Base-by-base conservation (phyloP, 2,329 filamentous ascomycete genomes). In the Talaromyces sp. region DNA sequence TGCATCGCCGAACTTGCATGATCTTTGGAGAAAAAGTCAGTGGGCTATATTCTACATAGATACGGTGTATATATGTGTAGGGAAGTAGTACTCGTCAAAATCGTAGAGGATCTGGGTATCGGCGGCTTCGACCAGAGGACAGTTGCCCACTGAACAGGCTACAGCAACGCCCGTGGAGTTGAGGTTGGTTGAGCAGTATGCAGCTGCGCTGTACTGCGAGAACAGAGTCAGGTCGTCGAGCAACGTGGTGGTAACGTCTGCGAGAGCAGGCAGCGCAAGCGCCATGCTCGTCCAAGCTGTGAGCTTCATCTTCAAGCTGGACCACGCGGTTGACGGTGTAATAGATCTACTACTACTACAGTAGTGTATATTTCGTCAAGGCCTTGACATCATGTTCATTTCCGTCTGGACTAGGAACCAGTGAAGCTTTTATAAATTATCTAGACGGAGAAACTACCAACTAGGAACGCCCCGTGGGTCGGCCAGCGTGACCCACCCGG, bases 141-240 rank as follows among this genome's bases (percentile, higher is more conserved):
- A 85, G 64, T 80, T 82, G 1, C 75, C 79, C 7, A 73, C 69
- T 0, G 72, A 65, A 64, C 83, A 85, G 7, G 73, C 75, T 52
- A 84, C 52, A 16, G 58, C 51, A 57, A 76, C 77, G 8, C 76
- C 76, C 47, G 75, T 75, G 18, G 76, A 75, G 60, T 81, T 71
- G 70, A 81, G 77, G 69, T 85, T 84, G 51, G 65, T 69, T 2
- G 76, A 68, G 68, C 83, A 85, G 70, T 85, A 85, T 33, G 82
- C 75, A 3, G 83, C 83, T 1, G 81, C 82, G 3, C 81, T 76
- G 68, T 82, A 85, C 63, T 85, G 78, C 42, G 79, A 77, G 68
- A 81, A 83, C 64, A 83, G 72, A 3, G 73, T 70, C 12, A 84
- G 71, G 52, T 79, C 72, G n/a, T 73, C 67, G 44, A 82, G 69